Percentiles rank a stretch among this genome's conserved stretches.
Conservation (phyloP, 129 eudicot genomes). For the Apium graveolens region DNA sequence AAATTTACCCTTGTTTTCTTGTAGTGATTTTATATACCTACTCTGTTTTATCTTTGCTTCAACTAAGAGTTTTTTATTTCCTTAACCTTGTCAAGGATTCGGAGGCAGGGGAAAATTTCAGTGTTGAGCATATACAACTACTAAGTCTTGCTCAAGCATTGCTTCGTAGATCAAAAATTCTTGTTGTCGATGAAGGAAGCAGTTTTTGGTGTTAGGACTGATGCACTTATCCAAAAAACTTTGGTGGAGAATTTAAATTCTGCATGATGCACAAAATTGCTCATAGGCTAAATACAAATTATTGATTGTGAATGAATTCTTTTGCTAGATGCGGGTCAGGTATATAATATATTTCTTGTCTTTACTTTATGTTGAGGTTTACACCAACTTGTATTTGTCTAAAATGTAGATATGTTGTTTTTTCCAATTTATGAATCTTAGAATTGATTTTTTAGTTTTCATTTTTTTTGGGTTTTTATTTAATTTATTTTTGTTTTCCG, state of each 20-base stretch:
- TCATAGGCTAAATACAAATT: slow-evolving; percentile 51
- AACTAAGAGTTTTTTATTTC: not conserved
- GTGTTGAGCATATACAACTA: slow-evolving; percentile 92
- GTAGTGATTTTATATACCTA: not conserved
- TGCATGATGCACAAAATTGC: slow-evolving; percentile 65
- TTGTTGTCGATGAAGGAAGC: slow-evolving; percentile 99
- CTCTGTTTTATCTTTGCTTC: not conserved
- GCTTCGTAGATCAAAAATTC: slow-evolving; percentile 89
- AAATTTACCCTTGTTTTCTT: too few species aligned
- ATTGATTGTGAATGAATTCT: slow-evolving; percentile 50
- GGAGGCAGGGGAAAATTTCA: slow-evolving; percentile 94
- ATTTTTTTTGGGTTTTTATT: not conserved
- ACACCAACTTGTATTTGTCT: not conserved
- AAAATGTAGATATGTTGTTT: not conserved
- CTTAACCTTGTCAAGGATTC: slow-evolving; percentile 53
- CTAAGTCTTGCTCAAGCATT: slow-evolving; percentile 90
- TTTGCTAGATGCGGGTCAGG: slow-evolving; percentile 90
- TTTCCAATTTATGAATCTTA: too few species aligned
- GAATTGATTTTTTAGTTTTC: not conserved
- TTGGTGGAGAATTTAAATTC: slow-evolving; percentile 79
- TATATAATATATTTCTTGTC: slow-evolving; percentile 16
- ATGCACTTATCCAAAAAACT: slow-evolving; percentile 95
- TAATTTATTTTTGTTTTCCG: not conserved
- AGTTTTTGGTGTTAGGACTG: slow-evolving; percentile 95
- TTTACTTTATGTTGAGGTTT: not conserved